These are phyloP conservation scores for Hyphopichia buzzinii DNA, from an alignment of 1,139 yeast species.

Conservation along the genomic window DNA sequence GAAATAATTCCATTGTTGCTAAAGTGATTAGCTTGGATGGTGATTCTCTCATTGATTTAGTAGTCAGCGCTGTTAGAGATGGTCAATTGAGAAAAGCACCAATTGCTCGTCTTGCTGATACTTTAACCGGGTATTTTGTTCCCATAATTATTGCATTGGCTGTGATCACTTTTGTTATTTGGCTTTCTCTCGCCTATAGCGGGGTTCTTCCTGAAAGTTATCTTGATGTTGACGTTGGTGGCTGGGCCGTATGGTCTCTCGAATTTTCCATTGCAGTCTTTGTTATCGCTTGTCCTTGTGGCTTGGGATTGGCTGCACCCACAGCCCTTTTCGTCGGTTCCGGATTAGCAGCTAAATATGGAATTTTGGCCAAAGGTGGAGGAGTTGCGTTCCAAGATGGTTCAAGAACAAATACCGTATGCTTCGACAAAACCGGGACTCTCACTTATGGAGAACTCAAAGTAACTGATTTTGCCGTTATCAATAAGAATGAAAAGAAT, in stretches of 20 bases:
- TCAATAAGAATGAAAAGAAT: slow-evolving; percentile 9
- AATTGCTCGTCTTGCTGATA: slow-evolving; percentile 68
- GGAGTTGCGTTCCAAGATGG: slow-evolving; percentile 84
- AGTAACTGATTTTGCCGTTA: slow-evolving; percentile 49
- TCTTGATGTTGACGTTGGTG: slow-evolving; percentile 65
- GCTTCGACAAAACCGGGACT: slow-evolving; percentile 83
- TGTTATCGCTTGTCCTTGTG: slow-evolving; percentile 56
- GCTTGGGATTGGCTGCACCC: slow-evolving; percentile 49
- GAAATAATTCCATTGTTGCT: slow-evolving; percentile 53
- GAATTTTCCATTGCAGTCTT: slow-evolving; percentile 77
- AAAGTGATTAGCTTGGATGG: slow-evolving; percentile 62
- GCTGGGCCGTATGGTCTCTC: slow-evolving; percentile 76
- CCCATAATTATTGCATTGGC: slow-evolving; percentile 65
- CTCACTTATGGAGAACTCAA: slow-evolving; percentile 63
- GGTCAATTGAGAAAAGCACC: slow-evolving; percentile 77
- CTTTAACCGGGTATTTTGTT: slow-evolving; percentile 70
- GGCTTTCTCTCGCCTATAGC: slow-evolving; percentile 59
- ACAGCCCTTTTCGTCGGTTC: slow-evolving; percentile 49
- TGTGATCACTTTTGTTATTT: slow-evolving; percentile 61
- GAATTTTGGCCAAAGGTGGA: slow-evolving; percentile 78
- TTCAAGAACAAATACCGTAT: slow-evolving; percentile 57
- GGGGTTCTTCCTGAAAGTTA: slow-evolving; percentile 55
- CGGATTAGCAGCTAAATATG: slow-evolving; percentile 51
- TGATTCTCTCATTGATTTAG: slow-evolving; percentile 66
- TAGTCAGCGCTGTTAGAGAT: slow-evolving; percentile 66